phyloP scores from a whole-genome alignment of 2,329 filamentous ascomycete species.

The Penicillium sp. region DNA sequence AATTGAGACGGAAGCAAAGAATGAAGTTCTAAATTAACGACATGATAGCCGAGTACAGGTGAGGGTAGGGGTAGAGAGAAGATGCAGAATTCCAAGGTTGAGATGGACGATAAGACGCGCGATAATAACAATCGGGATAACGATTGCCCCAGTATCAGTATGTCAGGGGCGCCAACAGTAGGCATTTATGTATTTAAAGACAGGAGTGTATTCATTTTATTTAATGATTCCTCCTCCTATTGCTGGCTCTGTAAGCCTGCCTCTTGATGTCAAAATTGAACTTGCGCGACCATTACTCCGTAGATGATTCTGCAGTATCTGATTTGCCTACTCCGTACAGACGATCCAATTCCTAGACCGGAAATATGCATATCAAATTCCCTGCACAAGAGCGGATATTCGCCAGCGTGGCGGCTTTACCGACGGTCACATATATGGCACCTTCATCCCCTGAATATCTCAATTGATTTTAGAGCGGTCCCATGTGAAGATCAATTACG shows the following conservation, averaged over 20 bases:
- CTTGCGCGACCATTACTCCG: background rate
- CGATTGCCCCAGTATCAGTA: conserved; percentile 9
- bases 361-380: conserved; percentile 4
- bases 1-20: background rate
- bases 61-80: conserved; percentile 11
- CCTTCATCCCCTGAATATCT: background rate
- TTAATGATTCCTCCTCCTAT: background rate
- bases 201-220: background rate
- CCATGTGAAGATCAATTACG: background rate
- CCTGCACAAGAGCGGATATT: conserved; percentile 2
- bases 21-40: background rate
- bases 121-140: conserved; percentile 15
- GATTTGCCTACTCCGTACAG: background rate
- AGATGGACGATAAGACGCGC: conserved; percentile 8
- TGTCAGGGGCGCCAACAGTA: background rate
- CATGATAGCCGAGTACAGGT: conserved; percentile 5
- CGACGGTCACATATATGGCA: background rate
- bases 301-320: background rate
- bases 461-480: background rate
- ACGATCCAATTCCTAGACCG: background rate
- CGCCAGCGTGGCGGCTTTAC: conserved; percentile 6
- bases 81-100: conserved; percentile 6
- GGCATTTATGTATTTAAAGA: background rate
- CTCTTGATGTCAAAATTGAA: background rate
- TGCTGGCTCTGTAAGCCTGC: background rate